Base-by-base conservation (phyloP, 495 filamentous ascomycete genomes). In the Talaromyces ruber region DNA sequence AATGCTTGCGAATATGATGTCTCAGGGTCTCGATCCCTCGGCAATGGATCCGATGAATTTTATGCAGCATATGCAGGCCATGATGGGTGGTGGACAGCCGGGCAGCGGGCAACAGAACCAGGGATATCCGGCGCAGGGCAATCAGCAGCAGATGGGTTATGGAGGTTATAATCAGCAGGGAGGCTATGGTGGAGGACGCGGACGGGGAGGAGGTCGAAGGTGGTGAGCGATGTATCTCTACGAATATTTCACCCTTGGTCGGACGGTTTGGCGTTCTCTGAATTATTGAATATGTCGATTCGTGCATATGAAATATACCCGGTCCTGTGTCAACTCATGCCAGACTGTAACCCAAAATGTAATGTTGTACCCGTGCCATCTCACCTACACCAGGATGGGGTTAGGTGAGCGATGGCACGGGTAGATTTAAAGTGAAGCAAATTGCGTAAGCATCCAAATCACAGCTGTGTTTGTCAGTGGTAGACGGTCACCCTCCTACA, bases 1-100 rank as follows among this genome's bases (percentile, higher is more conserved):
- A 24, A 91, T 93, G 87, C 84, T 93, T 77, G 79, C 86, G 64
- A 81, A 85, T 65, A 92, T 95, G 87, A 91, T 91, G 79, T 81
- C 85, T 18, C 81, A 82, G 32, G 91, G 92, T n/a, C 82, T 94
- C 70, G 91, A 96, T 72, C 87, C 88, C 9, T 83, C 81, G 21
- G 83, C 90, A 68, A 91, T 95, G 86, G 88, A 90, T 64, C 84
- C 82, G 1, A 80, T 79, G 72, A 64, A 75, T 6, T 82, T 82
- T 60, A 81, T 82, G 80, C 77, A 79, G 57, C 76, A 81, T 64
- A 79, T 80, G 30, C 77, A 80, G 62, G 70, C 73, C 8, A 77
- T 81, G 78, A 82, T 83, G 79, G 72, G 73, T 21, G 74, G 67
- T 53, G 67, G 73, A 9, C 76, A 76, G 65, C 67, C 74, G 58